Percentiles rank a stretch among this genome's conserved stretches.
phyloP scores from a whole-genome alignment of 73 alveolate species.

The Breviolum minutum region DNA sequence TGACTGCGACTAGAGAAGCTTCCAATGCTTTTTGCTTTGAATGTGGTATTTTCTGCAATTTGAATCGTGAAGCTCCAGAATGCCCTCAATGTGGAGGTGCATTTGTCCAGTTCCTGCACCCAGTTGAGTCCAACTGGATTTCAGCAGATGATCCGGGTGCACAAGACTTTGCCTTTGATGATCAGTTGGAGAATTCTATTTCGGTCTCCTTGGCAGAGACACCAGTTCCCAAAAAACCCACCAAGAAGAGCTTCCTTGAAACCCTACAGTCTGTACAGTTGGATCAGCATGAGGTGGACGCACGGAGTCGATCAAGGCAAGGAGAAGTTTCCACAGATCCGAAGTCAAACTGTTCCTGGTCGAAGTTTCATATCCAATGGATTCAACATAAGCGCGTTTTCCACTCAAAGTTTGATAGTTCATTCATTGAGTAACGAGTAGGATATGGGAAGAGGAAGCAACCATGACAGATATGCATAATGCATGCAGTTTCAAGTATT shows the following conservation, averaged over 20 bases:
- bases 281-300: slow-evolving; percentile 60
- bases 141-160: slow-evolving; percentile 40
- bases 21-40: slow-evolving; percentile 20
- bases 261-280: slow-evolving; percentile 30
- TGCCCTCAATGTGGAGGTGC: slow-evolving; percentile 54
- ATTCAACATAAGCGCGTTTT: neutral
- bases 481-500: too few species aligned
- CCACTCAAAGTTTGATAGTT: too few species aligned
- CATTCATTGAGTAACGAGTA: neutral
- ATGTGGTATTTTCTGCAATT: neutral
- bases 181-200: slow-evolving; percentile 62
- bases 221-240: slow-evolving; percentile 56
- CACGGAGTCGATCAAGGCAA: slow-evolving; percentile 1
- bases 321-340: neutral
- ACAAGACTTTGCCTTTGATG: slow-evolving; percentile 53
- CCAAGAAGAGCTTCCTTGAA: slow-evolving; percentile 51
- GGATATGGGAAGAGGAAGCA: neutral
- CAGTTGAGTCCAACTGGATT: slow-evolving; percentile 28
- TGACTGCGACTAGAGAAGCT: neutral
- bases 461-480: too few species aligned
- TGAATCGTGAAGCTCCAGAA: neutral
- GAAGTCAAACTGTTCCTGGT: slow-evolving; percentile 36
- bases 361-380: neutral
- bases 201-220: slow-evolving; percentile 69
- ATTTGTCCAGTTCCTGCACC: slow-evolving; percentile 39